phyloP scores from a whole-genome alignment of 768 basidiomycete genomes.

The Naganishia vaughanmartiniae region DNA sequence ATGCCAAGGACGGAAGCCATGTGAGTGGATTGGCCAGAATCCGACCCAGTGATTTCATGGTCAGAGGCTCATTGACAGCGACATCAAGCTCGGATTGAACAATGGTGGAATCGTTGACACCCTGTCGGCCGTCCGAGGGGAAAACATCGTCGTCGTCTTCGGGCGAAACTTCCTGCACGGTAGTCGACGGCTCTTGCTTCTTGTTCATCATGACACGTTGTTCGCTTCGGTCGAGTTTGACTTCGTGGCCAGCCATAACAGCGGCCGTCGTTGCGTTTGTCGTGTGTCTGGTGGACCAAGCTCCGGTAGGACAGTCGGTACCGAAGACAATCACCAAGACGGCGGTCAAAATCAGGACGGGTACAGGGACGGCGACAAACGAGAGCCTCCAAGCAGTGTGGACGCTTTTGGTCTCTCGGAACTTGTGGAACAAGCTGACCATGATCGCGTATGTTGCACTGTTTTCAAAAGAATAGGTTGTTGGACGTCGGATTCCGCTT shows the following conservation, averaged over 20 bases:
- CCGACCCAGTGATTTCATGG: conserved; percentile 45
- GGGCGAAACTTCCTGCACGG: conserved; percentile 31
- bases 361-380: conserved; percentile 62
- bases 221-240: conserved; percentile 42
- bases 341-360: conserved; percentile 57
- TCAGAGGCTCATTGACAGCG: conserved; percentile 57
- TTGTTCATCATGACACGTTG: conserved; percentile 39
- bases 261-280: conserved; percentile 49
- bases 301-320: conserved; percentile 60
- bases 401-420: conserved; percentile 41
- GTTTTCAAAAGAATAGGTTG: not conserved
- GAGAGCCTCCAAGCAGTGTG: conserved; percentile 60
- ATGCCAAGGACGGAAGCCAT: conserved; percentile 61
- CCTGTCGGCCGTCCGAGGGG: conserved; percentile 13
- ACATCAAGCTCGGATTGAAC: conserved; percentile 54
- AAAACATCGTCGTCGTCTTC: conserved; percentile 30
- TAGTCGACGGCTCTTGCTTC: conserved; percentile 39
- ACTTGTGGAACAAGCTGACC: conserved; percentile 58
- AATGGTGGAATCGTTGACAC: conserved; percentile 32
- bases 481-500: not conserved
- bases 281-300: conserved; percentile 58
- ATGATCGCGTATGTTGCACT: conserved; percentile 63
- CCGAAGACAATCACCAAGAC: conserved; percentile 56
- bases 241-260: conserved; percentile 36
- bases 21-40: conserved; percentile 57